Conservation (phyloP, 495 filamentous ascomycete species). For the Penicillium tannophilum region DNA sequence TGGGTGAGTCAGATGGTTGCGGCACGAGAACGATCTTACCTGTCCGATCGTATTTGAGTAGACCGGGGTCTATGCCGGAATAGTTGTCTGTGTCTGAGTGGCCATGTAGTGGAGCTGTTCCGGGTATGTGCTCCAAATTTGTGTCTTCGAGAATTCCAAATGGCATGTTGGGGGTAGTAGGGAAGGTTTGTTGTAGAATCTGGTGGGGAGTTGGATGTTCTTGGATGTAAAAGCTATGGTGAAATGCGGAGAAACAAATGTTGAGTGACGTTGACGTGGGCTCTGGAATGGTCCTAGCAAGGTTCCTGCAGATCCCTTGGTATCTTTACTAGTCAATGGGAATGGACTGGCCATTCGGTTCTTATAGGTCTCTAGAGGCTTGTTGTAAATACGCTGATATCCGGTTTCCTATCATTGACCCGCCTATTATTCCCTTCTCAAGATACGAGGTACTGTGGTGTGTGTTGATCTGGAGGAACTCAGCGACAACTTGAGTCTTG, state of each 20-base stretch:
- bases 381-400: background rate
- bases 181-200: background rate
- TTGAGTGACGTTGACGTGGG: background rate
- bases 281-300: background rate
- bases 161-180: background rate
- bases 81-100: constrained; percentile 21
- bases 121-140: constrained; percentile 65
- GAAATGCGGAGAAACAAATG: background rate
- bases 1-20: constrained; percentile 48
- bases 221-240: background rate
- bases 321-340: background rate
- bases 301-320: background rate
- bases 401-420: background rate
- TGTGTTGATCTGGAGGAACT: background rate
- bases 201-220: background rate
- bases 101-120: constrained; percentile 40
- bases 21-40: constrained; percentile 51
- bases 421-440: background rate
- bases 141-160: constrained; percentile 31
- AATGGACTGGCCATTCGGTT: background rate
- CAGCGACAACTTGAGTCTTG: background rate
- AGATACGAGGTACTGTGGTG: background rate
- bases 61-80: constrained; percentile 37
- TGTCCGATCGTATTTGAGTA: constrained; percentile 44
- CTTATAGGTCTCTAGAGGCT: background rate